Conservation (phyloP, 768 basidiomycete species). For the Leccinum boreale region DNA sequence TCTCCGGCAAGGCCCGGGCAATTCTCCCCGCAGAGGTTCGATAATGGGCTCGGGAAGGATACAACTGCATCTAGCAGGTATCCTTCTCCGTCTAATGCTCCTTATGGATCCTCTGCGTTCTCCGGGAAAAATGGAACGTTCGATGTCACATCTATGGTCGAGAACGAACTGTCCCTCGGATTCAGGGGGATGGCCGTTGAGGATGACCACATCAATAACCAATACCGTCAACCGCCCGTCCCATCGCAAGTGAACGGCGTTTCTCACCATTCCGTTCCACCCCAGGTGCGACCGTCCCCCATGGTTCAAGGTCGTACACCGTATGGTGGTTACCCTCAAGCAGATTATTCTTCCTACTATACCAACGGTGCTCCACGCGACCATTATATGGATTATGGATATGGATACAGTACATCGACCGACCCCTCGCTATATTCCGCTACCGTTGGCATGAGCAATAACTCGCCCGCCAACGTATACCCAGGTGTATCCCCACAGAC, state of each 20-base stretch:
- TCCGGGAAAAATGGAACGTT: conserved; percentile 30
- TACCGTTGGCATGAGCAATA: conserved; percentile 43
- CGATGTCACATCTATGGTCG: conserved; percentile 42
- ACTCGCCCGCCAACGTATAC: conserved; percentile 48
- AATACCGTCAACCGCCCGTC: conserved; percentile 38
- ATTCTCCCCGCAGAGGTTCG: conserved; percentile 55
- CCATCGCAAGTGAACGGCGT: conserved; percentile 29
- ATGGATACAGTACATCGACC: conserved; percentile 48
- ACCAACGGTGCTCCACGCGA: conserved; percentile 47
- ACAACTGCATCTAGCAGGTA: conserved; percentile 38
- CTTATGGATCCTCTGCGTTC: conserved; percentile 33
- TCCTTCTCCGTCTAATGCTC: conserved; percentile 44
- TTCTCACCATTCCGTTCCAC: conserved; percentile 29
- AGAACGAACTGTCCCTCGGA: conserved; percentile 53
- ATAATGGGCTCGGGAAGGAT: conserved; percentile 43
- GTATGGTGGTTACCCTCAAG: conserved; percentile 49
- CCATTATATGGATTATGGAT: conserved; percentile 52
- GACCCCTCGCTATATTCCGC: conserved; percentile 52
- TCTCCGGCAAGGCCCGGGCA: conserved; percentile 45
- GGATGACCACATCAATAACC: conserved; percentile 43
- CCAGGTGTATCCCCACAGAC: conserved; percentile 41
- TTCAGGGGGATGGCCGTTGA: conserved; percentile 62
- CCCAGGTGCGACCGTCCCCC: conserved; percentile 41
- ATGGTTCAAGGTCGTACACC: conserved; percentile 44
- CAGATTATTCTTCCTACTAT: conserved; percentile 63